Evolutionary conservation across 2,329 filamentous ascomycete species (phyloP).

Genomic region (Penicillium sp.): DNA sequence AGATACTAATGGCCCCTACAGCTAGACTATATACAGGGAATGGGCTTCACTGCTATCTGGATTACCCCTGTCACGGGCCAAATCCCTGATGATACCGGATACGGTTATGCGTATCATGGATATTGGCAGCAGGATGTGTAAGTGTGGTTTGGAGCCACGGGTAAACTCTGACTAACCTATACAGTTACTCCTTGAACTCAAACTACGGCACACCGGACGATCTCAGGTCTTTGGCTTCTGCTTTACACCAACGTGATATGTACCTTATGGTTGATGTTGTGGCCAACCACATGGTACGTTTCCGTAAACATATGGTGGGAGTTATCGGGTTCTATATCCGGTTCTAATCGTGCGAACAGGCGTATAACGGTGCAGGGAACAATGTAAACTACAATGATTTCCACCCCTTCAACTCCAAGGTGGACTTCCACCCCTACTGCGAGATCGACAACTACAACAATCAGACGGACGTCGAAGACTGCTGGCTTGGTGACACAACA

Average conservation of each 20-base stretch:
- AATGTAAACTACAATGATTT: constrained; percentile 52
- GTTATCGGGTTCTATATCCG: too few species aligned
- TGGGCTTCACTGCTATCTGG: constrained; percentile 49
- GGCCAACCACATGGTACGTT: constrained; percentile 18
- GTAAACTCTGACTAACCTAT: background rate
- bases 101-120: constrained; percentile 46
- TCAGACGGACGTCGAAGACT: constrained; percentile 43
- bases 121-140: constrained; percentile 49
- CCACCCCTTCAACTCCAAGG: constrained; percentile 51
- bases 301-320: too few species aligned
- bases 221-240: constrained; percentile 38
- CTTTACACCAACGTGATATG: constrained; percentile 54
- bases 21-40: constrained; percentile 48
- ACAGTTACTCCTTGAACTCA: constrained; percentile 49
- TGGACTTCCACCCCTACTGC: constrained; percentile 60
- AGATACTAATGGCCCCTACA: constrained; percentile 11
- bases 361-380: constrained; percentile 44
- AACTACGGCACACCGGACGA: constrained; percentile 57
- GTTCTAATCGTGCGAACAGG: constrained; percentile 14
- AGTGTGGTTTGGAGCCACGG: background rate
- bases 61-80: constrained; percentile 45
- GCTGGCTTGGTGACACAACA: constrained; percentile 52
- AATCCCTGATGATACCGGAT: constrained; percentile 31
- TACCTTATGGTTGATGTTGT: constrained; percentile 60
- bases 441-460: constrained; percentile 49